A percentile compares a stretch with the other conserved stretches of the same genome.
phyloP scores from a whole-genome alignment of 2,329 filamentous ascomycete species.

The Ascochyta koolunga region DNA sequence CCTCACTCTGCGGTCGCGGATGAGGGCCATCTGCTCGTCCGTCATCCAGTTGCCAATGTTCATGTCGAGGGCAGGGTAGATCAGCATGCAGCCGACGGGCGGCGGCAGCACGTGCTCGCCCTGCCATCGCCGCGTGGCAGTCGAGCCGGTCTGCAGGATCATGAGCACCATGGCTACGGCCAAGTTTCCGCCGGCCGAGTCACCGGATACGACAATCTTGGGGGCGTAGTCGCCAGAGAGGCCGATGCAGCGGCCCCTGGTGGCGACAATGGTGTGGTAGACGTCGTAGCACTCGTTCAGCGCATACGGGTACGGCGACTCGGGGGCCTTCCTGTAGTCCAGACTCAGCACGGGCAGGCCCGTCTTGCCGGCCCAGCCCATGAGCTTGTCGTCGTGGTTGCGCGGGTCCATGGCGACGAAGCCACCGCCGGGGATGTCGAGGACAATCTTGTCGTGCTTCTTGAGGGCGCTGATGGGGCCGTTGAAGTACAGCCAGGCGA shows the following conservation, averaged over 20 bases:
- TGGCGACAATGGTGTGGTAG: conserved; percentile 75
- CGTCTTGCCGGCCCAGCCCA: conserved; percentile 88
- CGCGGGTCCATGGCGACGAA: conserved; percentile 98
- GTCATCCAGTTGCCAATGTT: conserved; percentile 99
- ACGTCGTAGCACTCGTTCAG: conserved; percentile 88
- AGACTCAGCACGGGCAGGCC: conserved; percentile 88
- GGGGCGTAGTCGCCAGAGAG: conserved; percentile 70
- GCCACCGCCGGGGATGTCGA: conserved; percentile 92
- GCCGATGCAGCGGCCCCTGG: conserved; percentile 75
- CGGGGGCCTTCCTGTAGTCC: conserved; percentile 87
- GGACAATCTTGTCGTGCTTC: conserved; percentile 75
- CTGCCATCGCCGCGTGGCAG: conserved; percentile 61
- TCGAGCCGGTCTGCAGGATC: conserved; percentile 77
- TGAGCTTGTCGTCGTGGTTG: conserved; percentile 89
- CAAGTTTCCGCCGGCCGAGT: conserved; percentile 83
- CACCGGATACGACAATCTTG: conserved; percentile 74
- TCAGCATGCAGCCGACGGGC: conserved; percentile 80
- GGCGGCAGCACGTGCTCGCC: conserved; percentile 67
- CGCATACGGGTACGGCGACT: conserved; percentile 83
- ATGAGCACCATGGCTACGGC: conserved; percentile 83
- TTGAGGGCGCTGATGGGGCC: conserved; percentile 79
- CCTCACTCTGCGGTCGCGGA: conserved; percentile 79
- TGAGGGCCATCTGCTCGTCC: conserved; percentile 94
- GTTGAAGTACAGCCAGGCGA: conserved; percentile 93
- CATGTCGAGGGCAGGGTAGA: conserved; percentile 93